A percentile compares a stretch with the other conserved stretches of the same genome.
phyloP scores from a whole-genome alignment of 345 rosid species.

The Pseudoturritis turrita region DNA sequence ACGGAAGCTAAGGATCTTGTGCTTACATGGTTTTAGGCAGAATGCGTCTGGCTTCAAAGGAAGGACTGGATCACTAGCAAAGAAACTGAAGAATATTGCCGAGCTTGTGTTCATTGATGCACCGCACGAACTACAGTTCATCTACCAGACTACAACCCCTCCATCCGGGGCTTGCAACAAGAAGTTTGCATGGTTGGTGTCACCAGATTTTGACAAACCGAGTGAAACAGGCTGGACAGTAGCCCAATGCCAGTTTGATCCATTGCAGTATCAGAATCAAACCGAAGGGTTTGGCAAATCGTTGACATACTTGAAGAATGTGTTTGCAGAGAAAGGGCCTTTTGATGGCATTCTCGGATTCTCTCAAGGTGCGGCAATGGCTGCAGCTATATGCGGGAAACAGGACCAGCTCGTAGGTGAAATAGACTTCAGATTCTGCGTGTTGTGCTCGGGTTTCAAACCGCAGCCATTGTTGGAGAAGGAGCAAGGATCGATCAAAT shows the following conservation, averaged over 20 bases:
- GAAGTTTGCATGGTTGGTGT: conserved; percentile 85
- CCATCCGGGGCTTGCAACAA: conserved; percentile 49
- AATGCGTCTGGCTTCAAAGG: conserved; percentile 91
- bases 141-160: conserved; percentile 52
- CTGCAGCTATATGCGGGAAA: conserved; percentile 56
- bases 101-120: conserved; percentile 82
- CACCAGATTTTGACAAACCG: conserved; percentile 39
- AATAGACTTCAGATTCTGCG: conserved; percentile 67
- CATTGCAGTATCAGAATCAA: conserved; percentile 77
- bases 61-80: conserved; percentile 85
- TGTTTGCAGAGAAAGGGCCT: conserved; percentile 62
- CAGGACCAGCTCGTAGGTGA: conserved; percentile 39
- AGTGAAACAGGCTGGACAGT: conserved; percentile 49
- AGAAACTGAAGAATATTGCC: conserved; percentile 76
- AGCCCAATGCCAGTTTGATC: conserved; percentile 64
- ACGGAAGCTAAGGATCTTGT: conserved; percentile 73
- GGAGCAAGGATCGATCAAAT: conserved; percentile 39
- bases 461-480: conserved; percentile 33
- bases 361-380: conserved; percentile 96
- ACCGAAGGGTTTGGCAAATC: conserved; percentile 69
- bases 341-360: conserved; percentile 93
- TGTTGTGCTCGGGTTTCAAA: conserved; percentile 77
- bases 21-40: conserved; percentile 96
- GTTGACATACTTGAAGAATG: conserved; percentile 41
- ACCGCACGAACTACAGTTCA: conserved; percentile 74